These are phyloP conservation scores for Candida ascalaphidarum DNA, from an alignment of 805 yeast species.

Conservation along the genomic window DNA sequence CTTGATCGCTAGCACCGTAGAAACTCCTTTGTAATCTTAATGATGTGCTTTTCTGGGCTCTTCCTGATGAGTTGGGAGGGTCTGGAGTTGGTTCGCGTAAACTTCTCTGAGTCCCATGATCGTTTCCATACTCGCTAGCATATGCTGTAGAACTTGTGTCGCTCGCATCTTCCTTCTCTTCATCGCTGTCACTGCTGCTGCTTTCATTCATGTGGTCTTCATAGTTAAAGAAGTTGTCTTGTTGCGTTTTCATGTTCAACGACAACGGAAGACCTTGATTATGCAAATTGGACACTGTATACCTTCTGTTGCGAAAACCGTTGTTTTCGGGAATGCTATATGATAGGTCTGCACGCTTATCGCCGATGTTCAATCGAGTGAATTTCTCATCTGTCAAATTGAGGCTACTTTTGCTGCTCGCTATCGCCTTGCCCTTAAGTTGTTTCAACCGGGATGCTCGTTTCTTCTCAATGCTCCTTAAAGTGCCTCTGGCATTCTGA, in stretches of 20 bases:
- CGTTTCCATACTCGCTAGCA: too few relatives aligned
- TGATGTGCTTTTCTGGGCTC: too few relatives aligned
- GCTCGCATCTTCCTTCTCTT: neutral
- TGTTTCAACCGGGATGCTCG: conserved; percentile 9
- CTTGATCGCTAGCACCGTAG: conserved; percentile 12
- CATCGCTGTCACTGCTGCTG: conserved; percentile 15
- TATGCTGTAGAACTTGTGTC: too few relatives aligned
- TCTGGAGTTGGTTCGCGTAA: too few relatives aligned
- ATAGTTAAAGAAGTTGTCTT: conserved; percentile 11
- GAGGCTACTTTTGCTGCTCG: conserved; percentile 5
- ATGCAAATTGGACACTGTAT: conserved; percentile 58
- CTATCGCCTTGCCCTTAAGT: conserved; percentile 1
- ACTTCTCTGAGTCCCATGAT: too few relatives aligned
- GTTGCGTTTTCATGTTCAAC: conserved; percentile 60
- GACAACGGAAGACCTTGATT: conserved; percentile 62
- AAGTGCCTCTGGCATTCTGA: conserved; percentile 43
- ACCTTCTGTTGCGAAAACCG: conserved; percentile 34
- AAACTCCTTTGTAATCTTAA: too few relatives aligned
- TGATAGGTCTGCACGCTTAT: too few relatives aligned
- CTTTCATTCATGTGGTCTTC: conserved; percentile 12
- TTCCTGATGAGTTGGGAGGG: too few relatives aligned
- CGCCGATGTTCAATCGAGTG: conserved; percentile 13
- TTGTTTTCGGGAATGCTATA: neutral
- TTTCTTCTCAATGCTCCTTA: conserved; percentile 24
- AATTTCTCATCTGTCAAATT: conserved; percentile 10